Evolutionary conservation across 2,329 filamentous ascomycete species (phyloP).

Genomic region (Tolypocladium pustulatum): DNA sequence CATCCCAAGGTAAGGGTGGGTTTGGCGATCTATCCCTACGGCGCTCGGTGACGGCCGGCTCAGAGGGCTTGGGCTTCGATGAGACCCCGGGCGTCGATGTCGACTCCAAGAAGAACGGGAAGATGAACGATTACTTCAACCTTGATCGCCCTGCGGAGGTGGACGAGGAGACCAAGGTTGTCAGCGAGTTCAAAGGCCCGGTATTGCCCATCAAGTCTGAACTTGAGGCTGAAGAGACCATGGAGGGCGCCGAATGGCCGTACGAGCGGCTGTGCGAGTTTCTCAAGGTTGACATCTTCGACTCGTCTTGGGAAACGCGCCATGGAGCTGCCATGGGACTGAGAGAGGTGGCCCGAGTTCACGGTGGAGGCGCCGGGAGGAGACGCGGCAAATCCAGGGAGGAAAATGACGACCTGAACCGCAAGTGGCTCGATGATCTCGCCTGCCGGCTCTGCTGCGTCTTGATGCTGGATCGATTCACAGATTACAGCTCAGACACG

Average conservation of each 20-base stretch:
- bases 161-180: constrained; percentile 85
- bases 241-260: constrained; percentile 81
- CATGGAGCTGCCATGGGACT: constrained; percentile 95
- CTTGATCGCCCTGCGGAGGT: constrained; percentile 67
- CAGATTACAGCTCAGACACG: constrained; percentile 94
- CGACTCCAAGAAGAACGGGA: constrained; percentile 51
- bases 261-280: constrained; percentile 92
- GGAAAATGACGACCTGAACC: constrained; percentile 73
- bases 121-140: constrained; percentile 77
- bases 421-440: constrained; percentile 83
- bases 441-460: constrained; percentile 93
- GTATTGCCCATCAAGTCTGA: constrained; percentile 74
- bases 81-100: constrained; percentile 43
- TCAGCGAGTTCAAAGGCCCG: constrained; percentile 90
- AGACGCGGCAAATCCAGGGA: constrained; percentile 54
- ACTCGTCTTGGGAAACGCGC: constrained; percentile 86
- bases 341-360: constrained; percentile 82
- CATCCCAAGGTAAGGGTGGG: constrained; percentile 74
- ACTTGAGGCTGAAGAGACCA: constrained; percentile 65
- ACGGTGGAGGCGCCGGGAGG: constrained; percentile 80
- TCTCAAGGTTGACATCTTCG: constrained; percentile 86
- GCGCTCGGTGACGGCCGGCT: constrained; percentile 48
- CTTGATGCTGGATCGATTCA: constrained; percentile 94
- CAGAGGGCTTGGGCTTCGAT: constrained; percentile 47
- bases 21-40: constrained; percentile 77